phyloP scores from a whole-genome alignment of 768 basidiomycete genomes.

The Tulasnella calospora region DNA sequence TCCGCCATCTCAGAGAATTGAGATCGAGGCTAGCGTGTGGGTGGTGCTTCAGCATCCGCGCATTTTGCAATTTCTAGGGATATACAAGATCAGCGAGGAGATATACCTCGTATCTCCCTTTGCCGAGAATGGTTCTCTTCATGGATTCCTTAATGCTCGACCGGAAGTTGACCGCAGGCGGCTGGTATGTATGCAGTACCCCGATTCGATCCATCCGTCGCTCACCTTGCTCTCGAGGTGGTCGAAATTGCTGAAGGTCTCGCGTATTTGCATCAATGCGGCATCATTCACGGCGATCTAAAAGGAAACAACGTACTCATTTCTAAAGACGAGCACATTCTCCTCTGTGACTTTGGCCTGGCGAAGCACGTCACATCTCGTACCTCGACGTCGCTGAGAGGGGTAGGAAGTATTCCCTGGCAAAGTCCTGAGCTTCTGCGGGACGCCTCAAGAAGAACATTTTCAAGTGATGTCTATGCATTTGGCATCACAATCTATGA shows the following conservation, averaged over 20 bases:
- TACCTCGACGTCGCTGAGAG: not conserved
- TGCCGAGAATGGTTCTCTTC: not conserved
- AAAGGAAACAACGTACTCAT: not conserved
- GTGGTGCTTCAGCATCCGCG: not conserved
- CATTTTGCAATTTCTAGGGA: not conserved
- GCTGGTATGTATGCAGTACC: not conserved
- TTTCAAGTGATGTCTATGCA: not conserved
- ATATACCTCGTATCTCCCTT: not conserved
- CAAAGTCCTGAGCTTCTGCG: not conserved
- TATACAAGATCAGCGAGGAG: not conserved
- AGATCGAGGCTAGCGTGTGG: not conserved
- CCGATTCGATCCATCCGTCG: no score
- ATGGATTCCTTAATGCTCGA: not conserved
- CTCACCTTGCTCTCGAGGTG: not conserved
- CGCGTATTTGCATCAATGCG: not conserved
- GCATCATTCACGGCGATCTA: not conserved
- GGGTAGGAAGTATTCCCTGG: not conserved
- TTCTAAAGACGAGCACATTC: not conserved
- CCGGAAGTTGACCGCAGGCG: not conserved
- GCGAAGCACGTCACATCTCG: not conserved
- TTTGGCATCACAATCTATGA: constrained; percentile 9
- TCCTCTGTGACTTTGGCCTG: constrained; percentile 1
- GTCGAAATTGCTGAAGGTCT: not conserved
- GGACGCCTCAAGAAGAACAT: not conserved
- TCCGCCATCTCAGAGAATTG: not conserved